phyloP scores from a whole-genome alignment of 768 basidiomycete species.

The Tremella yokohamensis region DNA sequence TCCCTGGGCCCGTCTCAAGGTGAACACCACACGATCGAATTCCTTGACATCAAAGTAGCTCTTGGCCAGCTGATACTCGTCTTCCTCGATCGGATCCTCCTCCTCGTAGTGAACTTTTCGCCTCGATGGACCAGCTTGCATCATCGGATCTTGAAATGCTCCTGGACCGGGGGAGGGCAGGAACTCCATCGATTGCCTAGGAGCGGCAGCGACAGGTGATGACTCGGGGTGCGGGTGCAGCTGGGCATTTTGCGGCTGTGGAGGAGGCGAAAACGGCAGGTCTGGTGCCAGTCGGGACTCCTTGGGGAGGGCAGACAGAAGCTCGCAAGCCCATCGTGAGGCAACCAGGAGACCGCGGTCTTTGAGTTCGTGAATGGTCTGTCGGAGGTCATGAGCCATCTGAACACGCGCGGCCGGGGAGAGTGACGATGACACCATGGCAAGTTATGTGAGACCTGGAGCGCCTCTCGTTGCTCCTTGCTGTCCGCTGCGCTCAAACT shows the following conservation, averaged over 20 bases:
- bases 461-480: no score
- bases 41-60: conserved; percentile 74
- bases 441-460: neutral
- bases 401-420: conserved; percentile 19
- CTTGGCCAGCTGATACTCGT: conserved; percentile 64
- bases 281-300: conserved; percentile 30
- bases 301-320: conserved; percentile 31
- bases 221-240: conserved; percentile 10
- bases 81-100: conserved; percentile 61
- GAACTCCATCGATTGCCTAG: conserved; percentile 34
- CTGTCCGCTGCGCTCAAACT: no score
- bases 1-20: conserved; percentile 65
- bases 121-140: conserved; percentile 31
- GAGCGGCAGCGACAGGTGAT: conserved; percentile 11
- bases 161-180: conserved; percentile 40
- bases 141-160: conserved; percentile 18
- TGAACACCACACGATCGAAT: conserved; percentile 66
- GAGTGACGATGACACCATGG: neutral
- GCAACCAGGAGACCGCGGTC: conserved; percentile 41
- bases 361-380: conserved; percentile 33
- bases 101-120: conserved; percentile 41
- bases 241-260: conserved; percentile 1
- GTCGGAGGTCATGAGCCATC: conserved; percentile 39
- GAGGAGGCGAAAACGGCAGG: conserved; percentile 43
- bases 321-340: conserved; percentile 43